Evolutionary conservation across 1,284 basidiomycete species (phyloP).

Genomic region (Tylopilus orsonianus): DNA sequence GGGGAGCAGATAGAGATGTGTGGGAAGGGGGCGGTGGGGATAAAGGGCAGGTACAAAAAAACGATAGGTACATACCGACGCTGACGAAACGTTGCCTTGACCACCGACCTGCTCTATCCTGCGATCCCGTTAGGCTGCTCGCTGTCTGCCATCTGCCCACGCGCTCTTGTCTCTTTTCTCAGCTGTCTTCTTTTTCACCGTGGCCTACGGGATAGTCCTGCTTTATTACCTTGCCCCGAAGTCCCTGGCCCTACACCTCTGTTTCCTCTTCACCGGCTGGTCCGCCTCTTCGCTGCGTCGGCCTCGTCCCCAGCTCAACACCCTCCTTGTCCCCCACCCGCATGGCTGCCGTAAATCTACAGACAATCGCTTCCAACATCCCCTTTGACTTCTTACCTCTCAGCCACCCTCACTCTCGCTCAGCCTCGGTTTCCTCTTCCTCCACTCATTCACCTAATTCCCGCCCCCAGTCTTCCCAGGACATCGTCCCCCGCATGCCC

Average conservation of each 20-base stretch:
- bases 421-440: constrained; percentile 71
- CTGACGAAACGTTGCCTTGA: constrained; percentile 58
- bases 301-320: constrained; percentile 42
- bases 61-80: neutral
- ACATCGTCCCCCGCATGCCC: constrained; percentile 52
- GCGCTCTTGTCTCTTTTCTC: constrained; percentile 12
- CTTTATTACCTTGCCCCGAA: constrained; percentile 7
- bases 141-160: constrained; percentile 12
- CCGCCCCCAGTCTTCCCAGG: constrained; percentile 74
- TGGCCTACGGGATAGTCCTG: constrained; percentile 28
- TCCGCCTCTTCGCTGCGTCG: constrained; percentile 34
- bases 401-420: constrained; percentile 67
- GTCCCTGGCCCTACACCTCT: constrained; percentile 5
- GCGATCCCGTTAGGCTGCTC: constrained; percentile 31
- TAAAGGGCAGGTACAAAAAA: constrained; percentile 23
- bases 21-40: constrained; percentile 26
- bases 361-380: constrained; percentile 63
- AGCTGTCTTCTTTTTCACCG: constrained; percentile 9
- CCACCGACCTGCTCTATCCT: constrained; percentile 45
- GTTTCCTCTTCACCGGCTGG: constrained; percentile 35
- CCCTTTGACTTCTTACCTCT: constrained; percentile 69
- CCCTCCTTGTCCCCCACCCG: constrained; percentile 33
- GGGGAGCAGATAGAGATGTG: constrained; percentile 6
- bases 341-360: constrained; percentile 74
- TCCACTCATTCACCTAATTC: constrained; percentile 70